Percentiles rank a stretch among this genome's conserved stretches.
phyloP scores from a whole-genome alignment of 2,329 filamentous ascomycete genomes.

The Magnaporthales sp. region DNA sequence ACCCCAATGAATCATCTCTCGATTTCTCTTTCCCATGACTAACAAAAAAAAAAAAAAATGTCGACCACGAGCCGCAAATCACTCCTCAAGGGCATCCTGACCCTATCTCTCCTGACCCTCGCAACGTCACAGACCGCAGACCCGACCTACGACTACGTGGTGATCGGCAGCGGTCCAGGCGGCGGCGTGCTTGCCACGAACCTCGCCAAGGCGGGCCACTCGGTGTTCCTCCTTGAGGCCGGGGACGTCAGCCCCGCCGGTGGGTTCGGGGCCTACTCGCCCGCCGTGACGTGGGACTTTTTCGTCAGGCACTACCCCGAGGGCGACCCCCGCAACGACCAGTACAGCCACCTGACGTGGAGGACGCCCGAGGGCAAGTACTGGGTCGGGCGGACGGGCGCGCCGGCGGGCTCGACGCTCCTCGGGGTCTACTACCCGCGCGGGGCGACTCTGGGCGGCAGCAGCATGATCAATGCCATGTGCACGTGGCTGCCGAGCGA shows the following conservation, averaged over 20 bases:
- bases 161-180: conserved; percentile 43
- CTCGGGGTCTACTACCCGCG: conserved; percentile 23
- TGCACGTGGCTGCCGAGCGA: conserved; percentile 17
- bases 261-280: conserved; percentile 36
- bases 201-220: conserved; percentile 43
- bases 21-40: too few relatives aligned
- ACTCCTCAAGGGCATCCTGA: not conserved
- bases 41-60: not conserved
- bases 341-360: conserved; percentile 35
- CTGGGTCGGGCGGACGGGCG: conserved; percentile 19
- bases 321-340: conserved; percentile 29
- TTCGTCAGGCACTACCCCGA: conserved; percentile 46
- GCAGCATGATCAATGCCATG: conserved; percentile 21
- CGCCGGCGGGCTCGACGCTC: conserved; percentile 18
- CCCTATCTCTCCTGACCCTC: not conserved
- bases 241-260: conserved; percentile 40
- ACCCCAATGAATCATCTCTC: too few relatives aligned
- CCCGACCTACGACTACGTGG: conserved; percentile 41
- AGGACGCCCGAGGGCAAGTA: conserved; percentile 17
- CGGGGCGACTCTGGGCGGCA: conserved; percentile 22
- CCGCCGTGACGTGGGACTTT: conserved; percentile 43
- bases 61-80: not conserved
- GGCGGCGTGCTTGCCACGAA: conserved; percentile 41
- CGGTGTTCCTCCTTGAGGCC: conserved; percentile 44
- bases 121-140: not conserved